Evolutionary conservation across 1,284 basidiomycete genomes (phyloP), one percentile per base, ranked within the genome.

Genomic region (Heterobasidion occidentale): DNA sequence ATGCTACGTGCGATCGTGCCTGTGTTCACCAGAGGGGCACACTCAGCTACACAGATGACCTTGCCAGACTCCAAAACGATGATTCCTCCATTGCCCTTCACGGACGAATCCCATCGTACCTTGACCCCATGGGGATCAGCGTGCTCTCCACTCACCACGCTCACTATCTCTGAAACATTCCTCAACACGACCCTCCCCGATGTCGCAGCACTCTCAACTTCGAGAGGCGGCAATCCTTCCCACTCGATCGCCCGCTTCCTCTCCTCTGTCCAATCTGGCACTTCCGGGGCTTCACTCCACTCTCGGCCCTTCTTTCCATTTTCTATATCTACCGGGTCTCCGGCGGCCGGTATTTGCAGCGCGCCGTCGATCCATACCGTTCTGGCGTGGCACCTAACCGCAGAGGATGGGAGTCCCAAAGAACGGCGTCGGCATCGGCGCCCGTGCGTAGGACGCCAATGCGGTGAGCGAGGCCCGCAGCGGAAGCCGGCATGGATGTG

Each of bases 391-490:
- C 83, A n/a, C 87, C 86, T 11, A 94, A 73, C 3, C 84, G 74
- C 27, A 96, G 77, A 0, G 94, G 94, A 72, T 94, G 86, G 46
- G 82, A 84, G 64, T 89, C 86, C 87, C 87, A 88, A 34, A 91
- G 63, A 17, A 90, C 82, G 53, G 88, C 65, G 63, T 86, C 85
- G 17, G 69, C 65, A 48, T 81, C 79, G 56, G 60, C 58, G 72
- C 90, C 90, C 64, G 76, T 69, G 53, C 80, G 78, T 42, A 95
- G 72, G 60, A 78, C 81, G 2, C 94, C 94, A 56, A 97, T 76
- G 49, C 94, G 81, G 68, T 97, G 92, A 54, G 82, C 83, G 56
- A 91, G 74, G 1, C 94, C 94, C 53, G 92, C 77, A 4, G 86
- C 79, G 34, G 75, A 76, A 0, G 94, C 92, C 4, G 94, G 86